Evolutionary conservation across 2,329 filamentous ascomycete genomes (phyloP).

Genomic region (Decorospora gaudefroyi): DNA sequence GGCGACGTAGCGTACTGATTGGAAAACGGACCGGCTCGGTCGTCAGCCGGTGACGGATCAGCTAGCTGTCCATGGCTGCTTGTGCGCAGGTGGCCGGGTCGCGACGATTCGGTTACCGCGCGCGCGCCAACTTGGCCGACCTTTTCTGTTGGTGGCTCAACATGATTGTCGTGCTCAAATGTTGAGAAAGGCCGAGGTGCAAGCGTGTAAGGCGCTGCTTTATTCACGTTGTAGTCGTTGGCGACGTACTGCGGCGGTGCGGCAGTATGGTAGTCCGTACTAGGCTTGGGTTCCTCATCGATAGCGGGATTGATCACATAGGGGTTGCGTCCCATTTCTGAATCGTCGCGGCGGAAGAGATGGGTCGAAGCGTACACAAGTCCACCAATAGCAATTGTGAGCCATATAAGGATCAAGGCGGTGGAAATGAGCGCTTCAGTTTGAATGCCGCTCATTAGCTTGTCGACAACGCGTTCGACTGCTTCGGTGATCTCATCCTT

Average conservation of each 20-base stretch:
- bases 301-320: conserved; percentile 42
- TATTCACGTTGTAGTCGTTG: conserved; percentile 51
- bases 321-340: conserved; percentile 21
- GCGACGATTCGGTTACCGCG: conserved; percentile 49
- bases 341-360: conserved; percentile 61
- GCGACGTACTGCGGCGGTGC: conserved; percentile 51
- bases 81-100: conserved; percentile 51
- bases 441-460: conserved; percentile 69
- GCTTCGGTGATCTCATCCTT: conserved; percentile 81
- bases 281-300: conserved; percentile 26
- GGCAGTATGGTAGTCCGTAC: conserved; percentile 33
- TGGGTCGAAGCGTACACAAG: conserved; percentile 67
- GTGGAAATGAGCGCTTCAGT: conserved; percentile 80
- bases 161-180: conserved; percentile 43
- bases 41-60: conserved; percentile 50
- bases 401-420: conserved; percentile 73
- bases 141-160: conserved; percentile 47
- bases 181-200: conserved; percentile 52
- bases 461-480: conserved; percentile 69
- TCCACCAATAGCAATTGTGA: conserved; percentile 76
- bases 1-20: conserved; percentile 21
- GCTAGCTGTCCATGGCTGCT: conserved; percentile 54
- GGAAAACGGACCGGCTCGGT: conserved; percentile 44
- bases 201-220: conserved; percentile 54
- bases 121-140: conserved; percentile 51